These are phyloP conservation scores for Cystoisospora suis DNA, from an alignment of 169 alveolate species.

Conservation along the genomic window DNA sequence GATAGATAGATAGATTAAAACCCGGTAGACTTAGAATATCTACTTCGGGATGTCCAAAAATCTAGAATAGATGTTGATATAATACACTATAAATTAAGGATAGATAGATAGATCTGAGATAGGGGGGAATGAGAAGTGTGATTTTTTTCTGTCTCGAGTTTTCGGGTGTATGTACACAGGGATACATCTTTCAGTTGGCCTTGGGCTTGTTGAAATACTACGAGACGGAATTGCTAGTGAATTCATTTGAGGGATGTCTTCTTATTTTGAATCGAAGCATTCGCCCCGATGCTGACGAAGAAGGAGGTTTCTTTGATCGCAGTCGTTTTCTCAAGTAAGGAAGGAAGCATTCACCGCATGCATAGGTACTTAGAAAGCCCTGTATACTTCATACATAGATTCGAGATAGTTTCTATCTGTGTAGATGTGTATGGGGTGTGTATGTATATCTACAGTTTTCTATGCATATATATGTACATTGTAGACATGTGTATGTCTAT, in stretches of 20 bases:
- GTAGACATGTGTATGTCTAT: background rate
- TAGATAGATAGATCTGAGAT: too few species aligned
- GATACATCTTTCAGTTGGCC: conserved; percentile 38
- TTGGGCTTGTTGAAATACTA: conserved; percentile 44
- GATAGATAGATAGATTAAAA: too few species aligned
- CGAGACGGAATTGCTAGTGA: conserved; percentile 39
- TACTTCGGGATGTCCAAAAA: too few species aligned
- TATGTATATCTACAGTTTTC: too few species aligned
- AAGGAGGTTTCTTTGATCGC: conserved; percentile 27
- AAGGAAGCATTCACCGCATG: background rate
- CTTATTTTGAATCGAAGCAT: conserved; percentile 37
- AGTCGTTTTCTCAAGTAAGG: conserved; percentile 38
- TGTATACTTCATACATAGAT: background rate
- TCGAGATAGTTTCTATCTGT: too few species aligned
- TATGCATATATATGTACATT: too few species aligned
- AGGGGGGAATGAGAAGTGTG: too few species aligned
- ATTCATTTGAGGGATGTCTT: conserved; percentile 55
- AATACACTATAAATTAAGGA: too few species aligned
- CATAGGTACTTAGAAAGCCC: background rate
- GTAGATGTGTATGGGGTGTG: too few species aligned
- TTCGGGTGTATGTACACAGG: background rate
- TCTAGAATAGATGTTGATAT: too few species aligned
- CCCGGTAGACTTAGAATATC: too few species aligned
- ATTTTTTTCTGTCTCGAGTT: background rate
- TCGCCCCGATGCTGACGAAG: conserved; percentile 47